Base-by-base conservation (phyloP, 2,329 filamentous ascomycete species). In the Dryadomyces quercivorus region DNA sequence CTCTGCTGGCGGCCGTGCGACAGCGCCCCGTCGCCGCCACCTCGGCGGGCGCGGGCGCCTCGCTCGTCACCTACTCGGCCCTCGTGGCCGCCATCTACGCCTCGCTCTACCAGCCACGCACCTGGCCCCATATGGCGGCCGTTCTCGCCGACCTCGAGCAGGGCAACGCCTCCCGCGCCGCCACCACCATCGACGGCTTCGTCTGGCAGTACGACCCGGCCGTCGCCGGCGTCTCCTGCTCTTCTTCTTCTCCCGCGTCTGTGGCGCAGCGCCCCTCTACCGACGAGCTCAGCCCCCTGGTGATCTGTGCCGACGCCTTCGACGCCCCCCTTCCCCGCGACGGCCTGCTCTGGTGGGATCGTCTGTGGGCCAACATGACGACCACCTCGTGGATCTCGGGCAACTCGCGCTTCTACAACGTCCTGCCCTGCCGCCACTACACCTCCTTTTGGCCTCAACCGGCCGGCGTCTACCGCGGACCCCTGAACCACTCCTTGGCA, bases 281-380 rank as follows among this genome's bases (percentile, higher is more conserved):
- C 2, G 64, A 68, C 8, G 74, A 76, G 59, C 67, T 76, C 7
- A 56, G 53, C 0, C 48, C 52, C 8, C 53, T 75, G 2, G 74
- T 77, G 45, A 69, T 76, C 42, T 77, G 74, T 58, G 65, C 67
- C 22, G 74, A 77, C 58, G 57, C 68, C 0, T 75, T 61, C 54
- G 51, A 55, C 51, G 69, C 70, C 1, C 65, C 67, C 0, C 59
- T 64, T 13, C 71, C 71, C 1, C 57, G 61, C 3, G 65, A 66
- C 3, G 69, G 67, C 2, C 59, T 75, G 3, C 62, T 58, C n/a
- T 76, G 72, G 72, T 77, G 73, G 71, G 64, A 65, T 10, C 64
- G 63, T 0, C 66, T 76, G 0, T 76, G 74, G 74, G 60, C 62
- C 2, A 73, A 75, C 58, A 75, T 76, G 73, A 74, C 73, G 5